phyloP scores from a whole-genome alignment of 495 filamentous ascomycete species.

The Penicillium ucsense region DNA sequence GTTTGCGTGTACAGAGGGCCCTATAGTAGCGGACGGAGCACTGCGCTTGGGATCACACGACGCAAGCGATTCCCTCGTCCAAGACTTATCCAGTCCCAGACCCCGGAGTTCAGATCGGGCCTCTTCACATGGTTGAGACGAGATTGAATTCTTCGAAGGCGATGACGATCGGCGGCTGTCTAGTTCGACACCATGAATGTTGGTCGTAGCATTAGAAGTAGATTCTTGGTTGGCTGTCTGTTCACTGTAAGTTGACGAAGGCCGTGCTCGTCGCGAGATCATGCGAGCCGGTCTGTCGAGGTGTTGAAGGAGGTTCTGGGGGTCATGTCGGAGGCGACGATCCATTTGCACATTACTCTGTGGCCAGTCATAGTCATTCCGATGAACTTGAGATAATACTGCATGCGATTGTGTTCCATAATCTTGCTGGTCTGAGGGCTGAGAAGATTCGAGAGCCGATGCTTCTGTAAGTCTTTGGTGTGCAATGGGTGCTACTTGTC shows the following conservation, averaged over 20 bases:
- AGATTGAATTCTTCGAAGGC: conserved; percentile 1
- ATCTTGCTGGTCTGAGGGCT: background rate
- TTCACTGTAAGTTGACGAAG: too few relatives aligned
- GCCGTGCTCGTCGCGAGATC: background rate
- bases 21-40: background rate
- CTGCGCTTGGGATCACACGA: background rate
- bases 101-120: too few relatives aligned
- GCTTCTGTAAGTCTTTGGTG: background rate
- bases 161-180: background rate
- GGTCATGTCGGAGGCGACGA: background rate
- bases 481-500: background rate
- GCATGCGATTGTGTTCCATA: conserved; percentile 3
- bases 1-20: background rate
- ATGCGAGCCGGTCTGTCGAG: background rate
- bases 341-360: background rate
- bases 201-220: background rate
- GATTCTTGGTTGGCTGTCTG: background rate
- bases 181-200: too few relatives aligned
- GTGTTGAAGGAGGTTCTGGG: conserved; percentile 4
- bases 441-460: background rate
- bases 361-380: background rate
- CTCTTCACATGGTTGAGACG: background rate
- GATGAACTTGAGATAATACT: conserved; percentile 8
- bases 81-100: too few relatives aligned
- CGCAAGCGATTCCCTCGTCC: too few relatives aligned